Base-by-base conservation (phyloP, 2,329 filamentous ascomycete genomes). In the Pseudogymnoascus sp. region DNA sequence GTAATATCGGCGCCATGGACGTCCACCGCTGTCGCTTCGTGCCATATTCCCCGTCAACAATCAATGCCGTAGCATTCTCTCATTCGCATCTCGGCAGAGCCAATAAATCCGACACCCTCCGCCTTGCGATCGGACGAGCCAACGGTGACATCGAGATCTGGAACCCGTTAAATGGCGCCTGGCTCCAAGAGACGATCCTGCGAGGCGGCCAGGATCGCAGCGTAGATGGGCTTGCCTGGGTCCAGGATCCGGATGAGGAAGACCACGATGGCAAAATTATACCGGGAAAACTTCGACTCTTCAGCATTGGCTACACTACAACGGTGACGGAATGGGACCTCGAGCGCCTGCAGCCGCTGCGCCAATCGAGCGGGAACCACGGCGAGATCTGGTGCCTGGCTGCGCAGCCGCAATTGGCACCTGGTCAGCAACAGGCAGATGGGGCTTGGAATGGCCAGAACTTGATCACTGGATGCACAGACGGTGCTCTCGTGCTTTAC, bases 91-190 rank as follows among this genome's bases (percentile, higher is more conserved):
- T 78, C 68, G 75, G 76, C 68, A 79, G 81, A 71, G 76, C 77
- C 62, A 80, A 74, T 70, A 82, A 77, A 71, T 81, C 83, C 21
- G 84, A 81, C 67, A 86, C 82, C 62, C 82, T 92, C 63, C 86
- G 92, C 69, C 84, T 98, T 63, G 95, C 95, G 1, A 85, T 99
- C 71, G 95, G 95, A 66, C 88, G 95, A 69, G 90, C 91, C 65
- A 97, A 98, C 75, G 95, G 95, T 70, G 91, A 96, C 73, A 95
- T 99, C 70, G 95, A 99, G 78, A 92, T 99, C 68, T 99, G 95
- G 95, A 96, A 96, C 75, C 92, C 93, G 2, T 79, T 87, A 63
- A 85, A 85, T 68, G 75, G 74, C 60, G 80, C 83, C 67, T 99
- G 95, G 95, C 84, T 92, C 68, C 95, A 98, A 75, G 95, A 99